These are phyloP conservation scores for Sinapis alba DNA, from an alignment of 441 rosid species.

Conservation along the genomic window DNA sequence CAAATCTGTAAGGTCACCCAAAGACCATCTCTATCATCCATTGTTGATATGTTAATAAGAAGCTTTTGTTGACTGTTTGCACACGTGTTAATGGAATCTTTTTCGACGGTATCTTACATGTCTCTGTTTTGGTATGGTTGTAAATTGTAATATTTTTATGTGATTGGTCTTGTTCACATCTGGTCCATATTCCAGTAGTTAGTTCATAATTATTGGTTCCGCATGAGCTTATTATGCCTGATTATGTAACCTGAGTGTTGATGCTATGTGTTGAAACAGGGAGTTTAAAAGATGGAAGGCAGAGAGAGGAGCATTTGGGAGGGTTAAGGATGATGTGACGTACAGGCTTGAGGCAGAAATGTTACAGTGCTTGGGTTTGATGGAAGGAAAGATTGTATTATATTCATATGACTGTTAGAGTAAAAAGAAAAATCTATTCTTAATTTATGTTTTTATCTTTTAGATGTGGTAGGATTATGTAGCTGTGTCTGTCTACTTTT, in stretches of 20 bases:
- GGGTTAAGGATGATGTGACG: conserved; percentile 24
- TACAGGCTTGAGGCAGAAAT: conserved; percentile 33
- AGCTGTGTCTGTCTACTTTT: conserved; percentile 13
- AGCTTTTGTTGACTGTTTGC: not conserved
- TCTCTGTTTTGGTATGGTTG: not conserved
- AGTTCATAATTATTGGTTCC: not conserved
- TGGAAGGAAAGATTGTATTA: conserved; percentile 32
- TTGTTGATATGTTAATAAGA: not conserved
- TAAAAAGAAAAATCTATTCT: conserved; percentile 11
- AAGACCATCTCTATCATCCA: not conserved
- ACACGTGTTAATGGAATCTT: not conserved
- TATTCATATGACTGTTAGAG: conserved; percentile 33
- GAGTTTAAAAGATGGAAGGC: not conserved
- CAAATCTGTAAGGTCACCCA: conserved; percentile 30
- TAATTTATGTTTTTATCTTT: not conserved
- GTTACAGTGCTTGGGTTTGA: not conserved
- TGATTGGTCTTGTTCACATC: conserved; percentile 16
- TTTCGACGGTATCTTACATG: not conserved
- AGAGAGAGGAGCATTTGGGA: conserved; percentile 36
- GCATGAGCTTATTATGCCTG: not conserved
- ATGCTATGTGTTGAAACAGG: conserved; percentile 31
- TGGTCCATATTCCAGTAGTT: not conserved
- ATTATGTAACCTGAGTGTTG: not conserved
- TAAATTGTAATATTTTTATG: not conserved
- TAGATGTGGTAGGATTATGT: conserved; percentile 18